Conservation (phyloP, 768 basidiomycete species). For the Roridomyces roridus region DNA sequence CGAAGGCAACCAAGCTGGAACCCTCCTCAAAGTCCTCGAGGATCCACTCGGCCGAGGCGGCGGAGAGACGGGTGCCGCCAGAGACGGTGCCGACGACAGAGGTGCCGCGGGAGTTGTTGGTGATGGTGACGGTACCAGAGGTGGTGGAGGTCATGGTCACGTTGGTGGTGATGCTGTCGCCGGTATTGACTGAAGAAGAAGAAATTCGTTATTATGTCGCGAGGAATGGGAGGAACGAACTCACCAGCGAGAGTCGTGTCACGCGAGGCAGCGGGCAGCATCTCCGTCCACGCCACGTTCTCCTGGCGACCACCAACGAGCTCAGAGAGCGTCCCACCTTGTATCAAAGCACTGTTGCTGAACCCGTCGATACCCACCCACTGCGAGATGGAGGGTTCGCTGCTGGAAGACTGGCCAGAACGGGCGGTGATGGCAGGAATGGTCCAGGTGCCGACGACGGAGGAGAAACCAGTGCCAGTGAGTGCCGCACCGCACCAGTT, state of each 20-base stretch:
- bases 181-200: conserved; percentile 12
- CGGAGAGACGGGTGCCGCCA: conserved; percentile 19
- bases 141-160: conserved; percentile 17
- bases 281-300: conserved; percentile 21
- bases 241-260: conserved; percentile 11
- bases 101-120: conserved; percentile 12
- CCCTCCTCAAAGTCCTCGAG: conserved; percentile 20
- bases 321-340: conserved; percentile 19
- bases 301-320: conserved; percentile 11
- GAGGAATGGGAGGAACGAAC: neutral
- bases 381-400: conserved; percentile 11
- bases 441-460: conserved; percentile 19
- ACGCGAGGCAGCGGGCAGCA: conserved; percentile 16
- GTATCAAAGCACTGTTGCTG: conserved; percentile 16
- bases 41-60: conserved; percentile 21
- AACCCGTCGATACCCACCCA: conserved; percentile 24
- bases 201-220: neutral
- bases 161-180: conserved; percentile 19
- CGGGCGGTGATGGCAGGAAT: conserved; percentile 15
- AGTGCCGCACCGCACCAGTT: conserved; percentile 22
- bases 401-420: conserved; percentile 15
- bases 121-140: conserved; percentile 16
- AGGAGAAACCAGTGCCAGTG: conserved; percentile 17
- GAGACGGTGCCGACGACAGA: conserved; percentile 19
- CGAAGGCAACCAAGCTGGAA: conserved; percentile 12